Evolutionary conservation across 352 stramenopile species (phyloP).

Genomic region (Pythium chondricola): DNA sequence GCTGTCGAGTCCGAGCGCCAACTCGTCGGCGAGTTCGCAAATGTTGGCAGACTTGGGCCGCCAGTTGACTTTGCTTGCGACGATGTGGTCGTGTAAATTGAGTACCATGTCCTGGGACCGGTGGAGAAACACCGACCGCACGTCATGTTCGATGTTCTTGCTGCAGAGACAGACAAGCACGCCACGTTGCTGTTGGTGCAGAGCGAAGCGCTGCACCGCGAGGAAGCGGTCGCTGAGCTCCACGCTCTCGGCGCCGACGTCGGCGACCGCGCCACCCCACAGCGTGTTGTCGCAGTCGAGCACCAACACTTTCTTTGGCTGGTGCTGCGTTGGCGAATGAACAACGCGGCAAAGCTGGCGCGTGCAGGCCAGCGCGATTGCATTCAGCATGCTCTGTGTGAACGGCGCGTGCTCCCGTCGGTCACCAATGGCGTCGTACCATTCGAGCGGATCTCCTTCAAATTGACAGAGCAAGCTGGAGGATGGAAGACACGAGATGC

Average conservation of each 20-base stretch:
- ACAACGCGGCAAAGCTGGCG: slow-evolving; percentile 38
- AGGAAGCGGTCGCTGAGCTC: slow-evolving; percentile 35
- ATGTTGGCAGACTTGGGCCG: slow-evolving; percentile 58
- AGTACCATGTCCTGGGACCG: slow-evolving; percentile 45
- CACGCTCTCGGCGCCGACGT: slow-evolving; percentile 36
- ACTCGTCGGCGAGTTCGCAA: slow-evolving; percentile 35
- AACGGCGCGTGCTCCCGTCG: slow-evolving; percentile 62
- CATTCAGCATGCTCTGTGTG: slow-evolving; percentile 52
- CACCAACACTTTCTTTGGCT: slow-evolving; percentile 60
- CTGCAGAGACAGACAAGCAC: slow-evolving; percentile 63
- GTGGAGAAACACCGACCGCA: slow-evolving; percentile 36
- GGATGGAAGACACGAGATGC: slow-evolving; percentile 25
- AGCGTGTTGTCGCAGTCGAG: slow-evolving; percentile 77
- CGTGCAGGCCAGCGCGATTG: slow-evolving; percentile 33
- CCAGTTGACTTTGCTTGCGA: slow-evolving; percentile 49
- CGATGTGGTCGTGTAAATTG: slow-evolving; percentile 41
- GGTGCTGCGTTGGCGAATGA: slow-evolving; percentile 23
- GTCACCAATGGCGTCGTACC: slow-evolving; percentile 42
- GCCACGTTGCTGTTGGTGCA: slow-evolving; percentile 34
- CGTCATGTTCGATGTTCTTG: slow-evolving; percentile 59
- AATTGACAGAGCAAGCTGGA: slow-evolving; percentile 23
- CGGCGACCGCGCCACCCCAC: slow-evolving; percentile 57
- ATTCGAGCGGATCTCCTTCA: slow-evolving; percentile 21
- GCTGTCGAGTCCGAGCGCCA: slow-evolving; percentile 50
- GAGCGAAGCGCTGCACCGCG: slow-evolving; percentile 51